Base-by-base conservation (phyloP, 2,329 filamentous ascomycete genomes). In the Paraphoma sp. region DNA sequence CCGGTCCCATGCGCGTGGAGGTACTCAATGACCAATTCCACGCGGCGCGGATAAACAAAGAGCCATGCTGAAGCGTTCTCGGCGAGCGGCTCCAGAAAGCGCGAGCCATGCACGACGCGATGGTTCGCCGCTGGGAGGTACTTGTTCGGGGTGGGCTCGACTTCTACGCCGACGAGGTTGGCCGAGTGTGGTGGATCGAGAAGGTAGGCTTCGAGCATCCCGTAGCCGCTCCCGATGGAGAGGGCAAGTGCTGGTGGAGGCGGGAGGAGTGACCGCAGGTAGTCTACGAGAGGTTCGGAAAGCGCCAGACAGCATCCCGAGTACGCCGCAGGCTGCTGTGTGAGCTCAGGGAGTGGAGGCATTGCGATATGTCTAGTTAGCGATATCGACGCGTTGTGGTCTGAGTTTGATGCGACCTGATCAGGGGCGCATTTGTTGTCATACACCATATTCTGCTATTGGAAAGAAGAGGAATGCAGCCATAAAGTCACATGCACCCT, bases 11-110 rank as follows among this genome's bases (percentile, higher is more conserved):
- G 70, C n/a, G 56, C 50, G 3, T 76, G 63, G 29, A 85, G 43
- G 57, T 86, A 85, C 53, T 73, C 74, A 2, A 58, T 59, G 11
- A 85, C 59, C 10, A 86, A 67, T 3, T 68, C 76, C 3, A 80
- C 75, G n/a, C 80, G 73, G 12, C 82, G 78, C 1, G 83, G 83
- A 62, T 85, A 86, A 28, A 84, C 80, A 69, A 86, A 85, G 56
- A 85, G 69, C 79, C 83, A 80, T n/a, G 72, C 74, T 1, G 62
- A 56, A 8, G 81, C 81, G n/a, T 78, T 60, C 5, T 69, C 57
- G 3, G 81, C 81, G 10, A 79, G 70, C 1, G 75, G 53, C 50
- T 78, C 77, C 8, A 83, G 61, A 31, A 76, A 78, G 65, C 79
- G 79, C 0, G 81, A 79, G 1, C 80, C 80, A 7, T 69, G 54